A percentile compares a stretch with the other conserved stretches of the same genome.
Conservation (phyloP, 1,284 basidiomycete genomes). For the Ustilago hordei region DNA sequence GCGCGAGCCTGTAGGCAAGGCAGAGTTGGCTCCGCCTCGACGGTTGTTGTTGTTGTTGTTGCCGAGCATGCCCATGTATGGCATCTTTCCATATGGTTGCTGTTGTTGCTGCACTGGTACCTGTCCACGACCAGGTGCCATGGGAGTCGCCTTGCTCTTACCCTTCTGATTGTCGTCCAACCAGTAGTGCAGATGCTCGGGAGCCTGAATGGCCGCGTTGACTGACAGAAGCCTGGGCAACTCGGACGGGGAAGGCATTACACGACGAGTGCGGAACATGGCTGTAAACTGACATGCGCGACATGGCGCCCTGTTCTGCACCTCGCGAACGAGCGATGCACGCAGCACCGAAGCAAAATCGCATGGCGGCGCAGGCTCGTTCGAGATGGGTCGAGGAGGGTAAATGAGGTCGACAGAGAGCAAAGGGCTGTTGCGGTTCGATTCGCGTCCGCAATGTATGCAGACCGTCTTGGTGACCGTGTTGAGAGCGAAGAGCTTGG, state of each 20-base stretch:
- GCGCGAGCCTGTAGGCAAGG: constrained; percentile 20
- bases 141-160: constrained; percentile 7
- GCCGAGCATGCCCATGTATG: constrained; percentile 27
- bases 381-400: constrained; percentile 77
- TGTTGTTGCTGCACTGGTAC: constrained; percentile 18
- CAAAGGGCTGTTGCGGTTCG: constrained; percentile 53
- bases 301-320: constrained; percentile 86
- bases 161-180: constrained; percentile 72
- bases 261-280: constrained; percentile 75
- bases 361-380: constrained; percentile 73
- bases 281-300: constrained; percentile 75
- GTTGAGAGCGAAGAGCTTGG: constrained; percentile 45
- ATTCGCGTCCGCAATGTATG: constrained; percentile 82
- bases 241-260: constrained; percentile 72
- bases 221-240: constrained; percentile 88
- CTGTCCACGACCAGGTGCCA: constrained; percentile 5
- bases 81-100: constrained; percentile 21
- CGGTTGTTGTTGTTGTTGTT: constrained; percentile 22
- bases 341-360: constrained; percentile 81
- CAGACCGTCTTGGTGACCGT: constrained; percentile 75
- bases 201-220: constrained; percentile 83
- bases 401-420: constrained; percentile 83
- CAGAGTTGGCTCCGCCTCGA: constrained; percentile 12
- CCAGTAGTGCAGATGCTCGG: constrained; percentile 84
- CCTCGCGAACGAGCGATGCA: constrained; percentile 82